phyloP scores from a whole-genome alignment of 2,329 filamentous ascomycete species.

The Aspergillus quadrilineatus region DNA sequence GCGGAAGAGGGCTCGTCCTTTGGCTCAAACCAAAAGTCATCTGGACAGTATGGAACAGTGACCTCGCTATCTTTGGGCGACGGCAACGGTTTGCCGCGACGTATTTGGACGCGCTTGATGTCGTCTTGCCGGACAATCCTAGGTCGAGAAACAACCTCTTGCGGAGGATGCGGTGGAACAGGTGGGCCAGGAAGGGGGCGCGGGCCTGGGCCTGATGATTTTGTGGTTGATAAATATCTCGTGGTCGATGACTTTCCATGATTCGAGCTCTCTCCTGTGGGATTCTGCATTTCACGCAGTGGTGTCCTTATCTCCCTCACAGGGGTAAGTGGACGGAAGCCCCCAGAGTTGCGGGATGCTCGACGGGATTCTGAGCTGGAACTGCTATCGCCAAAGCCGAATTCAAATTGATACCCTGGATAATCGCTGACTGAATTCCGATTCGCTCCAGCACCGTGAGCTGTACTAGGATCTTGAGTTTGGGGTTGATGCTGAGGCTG shows the following conservation, averaged over 20 bases:
- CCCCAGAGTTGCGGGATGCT: constrained; percentile 22
- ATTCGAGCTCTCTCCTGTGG: constrained; percentile 3
- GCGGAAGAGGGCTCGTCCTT: constrained; percentile 3
- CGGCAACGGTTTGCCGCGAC: constrained; percentile 28
- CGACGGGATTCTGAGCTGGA: constrained; percentile 12
- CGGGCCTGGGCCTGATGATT: background rate
- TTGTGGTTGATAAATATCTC: constrained; percentile 21
- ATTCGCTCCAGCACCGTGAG: constrained; percentile 12
- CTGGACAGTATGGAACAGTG: constrained; percentile 28
- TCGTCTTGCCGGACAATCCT: constrained; percentile 34
- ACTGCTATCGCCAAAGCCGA: constrained; percentile 26
- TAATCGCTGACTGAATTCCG: constrained; percentile 7
- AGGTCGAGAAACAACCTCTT: constrained; percentile 34
- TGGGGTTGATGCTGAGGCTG: background rate
- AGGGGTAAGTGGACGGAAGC: constrained; percentile 23
- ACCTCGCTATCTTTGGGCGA: constrained; percentile 17
- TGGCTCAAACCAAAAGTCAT: constrained; percentile 31
- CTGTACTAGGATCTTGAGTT: constrained; percentile 11
- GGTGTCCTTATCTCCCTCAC: constrained; percentile 25
- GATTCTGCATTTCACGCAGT: constrained; percentile 9
- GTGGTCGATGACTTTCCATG: constrained; percentile 6
- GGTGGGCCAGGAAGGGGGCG: background rate
- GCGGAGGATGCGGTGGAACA: background rate
- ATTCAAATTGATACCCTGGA: constrained; percentile 25
- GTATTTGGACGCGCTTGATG: constrained; percentile 34